phyloP scores from a whole-genome alignment of 768 basidiomycete genomes.

The Melanogaster broomeanus region DNA sequence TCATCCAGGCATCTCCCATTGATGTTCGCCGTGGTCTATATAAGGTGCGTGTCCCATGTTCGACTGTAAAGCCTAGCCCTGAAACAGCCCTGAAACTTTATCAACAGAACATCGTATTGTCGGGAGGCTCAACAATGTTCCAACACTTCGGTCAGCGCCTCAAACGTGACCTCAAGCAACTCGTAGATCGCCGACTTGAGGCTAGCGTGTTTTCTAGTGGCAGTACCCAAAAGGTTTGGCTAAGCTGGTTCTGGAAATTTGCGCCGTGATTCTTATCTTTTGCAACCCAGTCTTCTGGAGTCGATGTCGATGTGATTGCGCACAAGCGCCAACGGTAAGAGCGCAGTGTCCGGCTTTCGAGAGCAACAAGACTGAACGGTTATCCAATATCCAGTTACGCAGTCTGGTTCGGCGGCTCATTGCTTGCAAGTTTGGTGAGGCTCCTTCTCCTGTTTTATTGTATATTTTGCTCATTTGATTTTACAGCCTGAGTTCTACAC shows the following conservation, averaged over 20 bases:
- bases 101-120: slow-evolving; percentile 89
- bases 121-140: slow-evolving; percentile 99
- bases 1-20: slow-evolving; percentile 94
- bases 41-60: slow-evolving; percentile 55
- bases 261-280: slow-evolving; percentile 1
- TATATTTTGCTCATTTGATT: slow-evolving; percentile 2
- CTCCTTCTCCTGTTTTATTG: not conserved
- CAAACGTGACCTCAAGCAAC: slow-evolving; percentile 91
- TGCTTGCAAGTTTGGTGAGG: slow-evolving; percentile 88
- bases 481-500: slow-evolving; percentile 91
- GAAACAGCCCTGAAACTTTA: too few species aligned
- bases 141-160: slow-evolving; percentile 97
- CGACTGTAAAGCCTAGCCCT: not conserved
- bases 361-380: slow-evolving; percentile 6
- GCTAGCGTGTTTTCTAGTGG: slow-evolving; percentile 75
- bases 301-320: slow-evolving; percentile 97
- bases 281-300: slow-evolving; percentile 77
- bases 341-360: not conserved
- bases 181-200: slow-evolving; percentile 90
- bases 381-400: slow-evolving; percentile 59
- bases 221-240: slow-evolving; percentile 67
- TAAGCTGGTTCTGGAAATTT: not conserved
- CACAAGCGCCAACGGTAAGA: slow-evolving; percentile 93
- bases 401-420: slow-evolving; percentile 97
- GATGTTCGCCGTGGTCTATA: slow-evolving; percentile 96